Base-by-base conservation (phyloP, 805 yeast species). In the Candida manassasensis region DNA sequence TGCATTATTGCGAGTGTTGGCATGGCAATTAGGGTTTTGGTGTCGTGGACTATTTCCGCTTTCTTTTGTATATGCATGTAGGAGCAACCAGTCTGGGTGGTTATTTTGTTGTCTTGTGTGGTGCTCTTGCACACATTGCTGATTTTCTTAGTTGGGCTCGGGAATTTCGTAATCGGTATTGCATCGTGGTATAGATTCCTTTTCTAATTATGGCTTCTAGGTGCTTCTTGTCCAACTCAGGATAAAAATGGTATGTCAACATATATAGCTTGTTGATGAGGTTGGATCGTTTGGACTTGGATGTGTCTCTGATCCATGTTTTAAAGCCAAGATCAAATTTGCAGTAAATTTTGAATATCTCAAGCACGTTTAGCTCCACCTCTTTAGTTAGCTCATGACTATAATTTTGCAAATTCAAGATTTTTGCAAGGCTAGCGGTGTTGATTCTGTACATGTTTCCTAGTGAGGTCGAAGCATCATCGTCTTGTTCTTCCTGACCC, bases 261-360 rank as follows among this genome's bases (percentile, higher is more conserved):
- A 49, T 47, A 47, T 70, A 63, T 32, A 87, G 65, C 34, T 67
- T 59, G 17, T 66, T 65, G 17, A 84, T 59, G 29, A 79, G 58
- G 4, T 55, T 47, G 8, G 54, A 54, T 27, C 95, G 67, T 42
- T 73, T 72, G 4, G 56, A 59, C 35, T 67, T 71, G 1, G 73
- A 67, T 0, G 93, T 83, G 49, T 83, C 95, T 43, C 95, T 69
- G 28, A 84, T 79, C 95, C 96, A 87, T 0, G 95, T 84, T 49
- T 76, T 75, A 42, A 77, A 73, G 4, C 95, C 95, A 19, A 87
- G 55, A 19, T 81, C 78, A 57, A 84, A 86, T 4, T 82, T 79
- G 35, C 85, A 68, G 13, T 73, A 77, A 27, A 70, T 63, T 28
- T 68, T 71, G 41, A 81, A 71, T 26, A 79, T 67, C 29, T 67